Conservation (phyloP, 139 green algal species). For the Chloropicon primus region DNA sequence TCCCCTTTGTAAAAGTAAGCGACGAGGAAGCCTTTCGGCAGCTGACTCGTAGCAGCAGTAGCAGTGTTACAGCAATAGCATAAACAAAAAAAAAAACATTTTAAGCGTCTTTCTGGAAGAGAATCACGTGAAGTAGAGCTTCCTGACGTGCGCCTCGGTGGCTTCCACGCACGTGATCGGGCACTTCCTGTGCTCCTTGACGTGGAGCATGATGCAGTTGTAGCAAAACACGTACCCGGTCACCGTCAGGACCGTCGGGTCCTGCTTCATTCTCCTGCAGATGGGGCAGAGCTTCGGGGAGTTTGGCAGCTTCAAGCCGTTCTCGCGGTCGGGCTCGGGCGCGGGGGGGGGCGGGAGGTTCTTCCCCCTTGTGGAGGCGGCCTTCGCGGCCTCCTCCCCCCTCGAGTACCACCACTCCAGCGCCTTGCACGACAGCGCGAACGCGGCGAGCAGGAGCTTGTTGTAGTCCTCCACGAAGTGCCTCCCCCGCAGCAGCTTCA, state of each 20-base stretch:
- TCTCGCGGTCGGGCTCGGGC: not conserved
- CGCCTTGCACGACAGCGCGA: not conserved
- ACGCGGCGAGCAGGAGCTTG: not conserved
- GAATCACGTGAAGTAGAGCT: not conserved
- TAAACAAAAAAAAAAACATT: too few relatives aligned
- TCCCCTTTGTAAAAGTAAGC: not conserved
- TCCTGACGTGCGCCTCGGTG: not conserved
- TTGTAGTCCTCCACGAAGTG: not conserved
- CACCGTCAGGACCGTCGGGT: not conserved
- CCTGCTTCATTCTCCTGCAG: not conserved
- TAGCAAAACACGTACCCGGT: not conserved
- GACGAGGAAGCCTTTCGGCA: not conserved
- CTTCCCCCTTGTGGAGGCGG: not conserved
- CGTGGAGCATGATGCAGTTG: not conserved
- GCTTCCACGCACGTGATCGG: not conserved
- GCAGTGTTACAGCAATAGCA: too few relatives aligned
- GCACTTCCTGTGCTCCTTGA: not conserved
- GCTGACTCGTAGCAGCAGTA: too few relatives aligned
- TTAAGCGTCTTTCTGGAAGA: not conserved
- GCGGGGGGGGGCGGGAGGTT: not conserved
- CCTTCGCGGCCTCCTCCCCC: not conserved
- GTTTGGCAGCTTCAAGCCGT: not conserved
- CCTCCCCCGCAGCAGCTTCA: not conserved
- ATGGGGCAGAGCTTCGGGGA: not conserved
- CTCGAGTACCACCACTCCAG: not conserved